Evolutionary conservation across 345 rosid species (phyloP).

Genomic region (Luvunga scandens): DNA sequence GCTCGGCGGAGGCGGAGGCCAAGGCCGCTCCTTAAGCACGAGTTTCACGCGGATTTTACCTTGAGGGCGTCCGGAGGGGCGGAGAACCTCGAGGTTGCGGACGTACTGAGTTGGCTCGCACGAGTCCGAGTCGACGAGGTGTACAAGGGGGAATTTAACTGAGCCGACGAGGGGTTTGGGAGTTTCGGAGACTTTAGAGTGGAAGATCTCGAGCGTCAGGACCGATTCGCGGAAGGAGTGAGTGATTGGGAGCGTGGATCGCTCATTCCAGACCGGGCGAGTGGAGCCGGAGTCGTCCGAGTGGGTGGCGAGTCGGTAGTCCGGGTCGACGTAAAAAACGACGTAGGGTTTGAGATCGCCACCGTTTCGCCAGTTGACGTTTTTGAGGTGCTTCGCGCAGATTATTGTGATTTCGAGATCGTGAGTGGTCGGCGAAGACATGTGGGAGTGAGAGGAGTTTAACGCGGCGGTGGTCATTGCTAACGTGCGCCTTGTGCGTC

Average conservation of each 20-base stretch:
- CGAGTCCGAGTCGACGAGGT: conserved; percentile 39
- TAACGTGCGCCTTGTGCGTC: conserved; percentile 20
- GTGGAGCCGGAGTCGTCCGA: conserved; percentile 43
- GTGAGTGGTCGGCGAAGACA: conserved; percentile 37
- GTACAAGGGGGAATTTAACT: conserved; percentile 43
- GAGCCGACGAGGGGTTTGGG: conserved; percentile 62
- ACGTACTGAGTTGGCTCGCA: conserved; percentile 14
- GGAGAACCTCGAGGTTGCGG: conserved; percentile 44
- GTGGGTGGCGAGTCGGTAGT: conserved; percentile 45
- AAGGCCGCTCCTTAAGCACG: conserved; percentile 34
- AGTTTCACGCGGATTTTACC: conserved; percentile 56
- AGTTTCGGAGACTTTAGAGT: conserved; percentile 46
- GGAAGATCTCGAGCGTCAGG: conserved; percentile 47
- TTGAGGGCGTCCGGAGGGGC: conserved; percentile 65
- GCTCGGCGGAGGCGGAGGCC: conserved; percentile 23
- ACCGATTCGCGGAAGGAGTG: conserved; percentile 45
- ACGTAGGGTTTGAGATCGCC: conserved; percentile 54
- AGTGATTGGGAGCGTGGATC: conserved; percentile 42
- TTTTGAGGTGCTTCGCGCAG: conserved; percentile 60
- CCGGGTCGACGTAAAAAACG: conserved; percentile 47
- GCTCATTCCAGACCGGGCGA: conserved; percentile 56
- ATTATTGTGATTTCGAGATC: conserved; percentile 41
- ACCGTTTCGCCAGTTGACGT: conserved; percentile 71
- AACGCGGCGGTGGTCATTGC: conserved; percentile 32
- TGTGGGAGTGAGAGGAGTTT: conserved; percentile 17